These are phyloP conservation scores for Ettlia oleoabundans DNA, from an alignment of 139 green algal species.

Conservation along the genomic window DNA sequence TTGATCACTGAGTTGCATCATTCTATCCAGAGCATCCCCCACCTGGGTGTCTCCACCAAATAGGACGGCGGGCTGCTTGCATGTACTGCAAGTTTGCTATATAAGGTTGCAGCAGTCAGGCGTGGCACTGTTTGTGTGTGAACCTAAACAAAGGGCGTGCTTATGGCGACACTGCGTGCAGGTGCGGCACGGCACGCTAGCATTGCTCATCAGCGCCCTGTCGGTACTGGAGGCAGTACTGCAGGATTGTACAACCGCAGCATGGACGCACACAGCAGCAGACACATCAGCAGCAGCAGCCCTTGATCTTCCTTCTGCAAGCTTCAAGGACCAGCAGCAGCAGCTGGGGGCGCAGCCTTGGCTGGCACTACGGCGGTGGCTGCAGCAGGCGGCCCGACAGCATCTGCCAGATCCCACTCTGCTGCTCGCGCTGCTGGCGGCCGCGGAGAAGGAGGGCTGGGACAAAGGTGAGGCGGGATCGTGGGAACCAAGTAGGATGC, in stretches of 20 bases:
- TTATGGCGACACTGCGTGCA: too few species aligned
- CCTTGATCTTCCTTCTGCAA: not conserved
- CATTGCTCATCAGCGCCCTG: conserved; percentile 40
- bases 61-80: too few species aligned
- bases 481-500: not conserved
- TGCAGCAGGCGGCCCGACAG: conserved; percentile 28
- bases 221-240: conserved; percentile 41
- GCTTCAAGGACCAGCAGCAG: not conserved
- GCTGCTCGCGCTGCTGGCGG: conserved; percentile 30
- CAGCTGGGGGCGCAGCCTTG: not conserved
- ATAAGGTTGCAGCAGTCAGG: too few species aligned
- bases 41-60: too few species aligned
- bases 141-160: too few species aligned
- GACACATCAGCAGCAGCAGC: not conserved
- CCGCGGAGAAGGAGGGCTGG: conserved; percentile 34
- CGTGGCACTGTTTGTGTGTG: too few species aligned
- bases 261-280: too few species aligned
- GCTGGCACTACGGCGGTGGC: conserved; percentile 14
- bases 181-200: conserved; percentile 21
- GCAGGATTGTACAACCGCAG: not conserved
- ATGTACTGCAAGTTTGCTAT: too few species aligned
- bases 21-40: too few species aligned
- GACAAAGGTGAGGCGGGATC: not conserved
- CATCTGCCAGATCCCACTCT: conserved; percentile 25
- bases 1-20: too few species aligned